Evolutionary conservation across 768 basidiomycete genomes (phyloP).

Genomic region (Macrolepiota fuliginosa): DNA sequence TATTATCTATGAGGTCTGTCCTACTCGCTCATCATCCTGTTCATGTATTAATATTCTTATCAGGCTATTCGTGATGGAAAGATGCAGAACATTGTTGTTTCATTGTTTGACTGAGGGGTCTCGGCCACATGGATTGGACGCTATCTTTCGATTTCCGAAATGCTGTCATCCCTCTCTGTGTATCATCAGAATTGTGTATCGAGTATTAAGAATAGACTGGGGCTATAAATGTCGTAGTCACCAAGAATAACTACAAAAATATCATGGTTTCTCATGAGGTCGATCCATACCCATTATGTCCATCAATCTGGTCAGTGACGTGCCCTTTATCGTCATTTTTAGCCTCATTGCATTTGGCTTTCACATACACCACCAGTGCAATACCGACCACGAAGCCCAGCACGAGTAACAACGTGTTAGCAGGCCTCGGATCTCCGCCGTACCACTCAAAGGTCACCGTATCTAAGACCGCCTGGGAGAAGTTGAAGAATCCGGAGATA

Average conservation of each 20-base stretch:
- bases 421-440: constrained; percentile 4
- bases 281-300: not conserved
- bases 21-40: not conserved
- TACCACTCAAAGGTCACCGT: constrained; percentile 1
- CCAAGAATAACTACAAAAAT: not conserved
- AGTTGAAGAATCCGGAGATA: not conserved
- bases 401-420: not conserved
- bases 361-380: not conserved
- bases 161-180: not conserved
- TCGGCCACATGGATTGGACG: not conserved
- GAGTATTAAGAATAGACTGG: not conserved
- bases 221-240: not conserved
- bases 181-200: not conserved
- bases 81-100: constrained; percentile 55
- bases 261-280: not conserved
- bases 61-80: constrained; percentile 70
- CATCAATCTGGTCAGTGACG: not conserved
- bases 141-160: not conserved
- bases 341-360: not conserved
- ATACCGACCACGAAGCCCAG: not conserved
- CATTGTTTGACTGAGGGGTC: constrained; percentile 38
- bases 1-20: constrained; percentile 62
- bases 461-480: not conserved
- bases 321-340: not conserved
- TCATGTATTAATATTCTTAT: constrained; percentile 6